phyloP scores from a whole-genome alignment of 495 filamentous ascomycete species.

The Lindgomyces ingoldianus region DNA sequence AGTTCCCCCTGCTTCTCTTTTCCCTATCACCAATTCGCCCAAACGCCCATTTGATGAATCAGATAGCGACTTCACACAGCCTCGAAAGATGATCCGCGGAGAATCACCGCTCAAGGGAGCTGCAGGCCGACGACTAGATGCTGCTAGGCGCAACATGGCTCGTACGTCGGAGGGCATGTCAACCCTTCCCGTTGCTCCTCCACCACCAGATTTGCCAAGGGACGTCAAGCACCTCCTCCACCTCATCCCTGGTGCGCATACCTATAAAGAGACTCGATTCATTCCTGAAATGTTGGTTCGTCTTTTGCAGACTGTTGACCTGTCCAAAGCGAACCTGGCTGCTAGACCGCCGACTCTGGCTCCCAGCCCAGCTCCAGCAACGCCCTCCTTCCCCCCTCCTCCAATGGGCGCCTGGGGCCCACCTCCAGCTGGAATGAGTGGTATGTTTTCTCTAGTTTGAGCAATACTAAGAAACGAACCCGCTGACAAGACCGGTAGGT shows the following conservation, averaged over 20 bases:
- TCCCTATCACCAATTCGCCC: constrained; percentile 61
- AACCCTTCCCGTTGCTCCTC: constrained; percentile 16
- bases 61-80: constrained; percentile 64
- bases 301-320: constrained; percentile 62
- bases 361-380: constrained; percentile 1
- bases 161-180: background rate
- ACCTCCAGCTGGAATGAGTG: background rate
- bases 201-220: constrained; percentile 60
- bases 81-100: constrained; percentile 77
- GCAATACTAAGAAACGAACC: background rate
- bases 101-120: constrained; percentile 86
- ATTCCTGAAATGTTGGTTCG: constrained; percentile 70
- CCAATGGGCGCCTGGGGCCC: constrained; percentile 1
- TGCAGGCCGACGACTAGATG: constrained; percentile 78
- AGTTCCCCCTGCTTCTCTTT: constrained; percentile 57
- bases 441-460: constrained; percentile 1
- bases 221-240: constrained; percentile 79
- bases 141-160: constrained; percentile 59
- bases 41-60: constrained; percentile 74
- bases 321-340: background rate
- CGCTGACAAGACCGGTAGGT: background rate
- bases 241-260: constrained; percentile 74
- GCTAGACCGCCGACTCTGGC: background rate
- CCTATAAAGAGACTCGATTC: constrained; percentile 68
- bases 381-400: background rate